A percentile compares a stretch with the other conserved stretches of the same genome.
Evolutionary conservation across 257 asterid species (phyloP).

Genomic region (Paraleonurus japonicus): DNA sequence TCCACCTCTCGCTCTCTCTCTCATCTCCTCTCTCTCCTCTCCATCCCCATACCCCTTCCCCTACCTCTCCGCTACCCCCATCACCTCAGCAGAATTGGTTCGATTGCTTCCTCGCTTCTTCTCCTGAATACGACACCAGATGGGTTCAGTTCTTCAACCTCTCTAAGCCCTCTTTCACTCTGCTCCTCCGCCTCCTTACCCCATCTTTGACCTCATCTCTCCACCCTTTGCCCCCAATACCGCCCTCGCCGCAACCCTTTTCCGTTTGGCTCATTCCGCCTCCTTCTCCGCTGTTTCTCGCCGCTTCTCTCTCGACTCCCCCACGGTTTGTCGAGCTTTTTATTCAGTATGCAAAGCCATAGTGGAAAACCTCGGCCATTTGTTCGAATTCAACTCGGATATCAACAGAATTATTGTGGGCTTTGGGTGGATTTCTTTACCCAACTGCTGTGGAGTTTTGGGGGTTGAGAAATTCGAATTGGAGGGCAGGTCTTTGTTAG

Average conservation of each 20-base stretch:
- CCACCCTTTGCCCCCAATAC: constrained; percentile 47
- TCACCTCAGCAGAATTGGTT: constrained; percentile 49
- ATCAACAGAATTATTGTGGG: constrained; percentile 70
- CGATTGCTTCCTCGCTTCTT: constrained; percentile 50
- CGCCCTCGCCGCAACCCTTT: constrained; percentile 75
- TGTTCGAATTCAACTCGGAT: constrained; percentile 78
- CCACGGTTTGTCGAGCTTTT: constrained; percentile 67
- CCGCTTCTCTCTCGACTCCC: constrained; percentile 58
- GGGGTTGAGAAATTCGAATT: constrained; percentile 70
- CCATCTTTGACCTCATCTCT: constrained; percentile 57
- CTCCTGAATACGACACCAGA: constrained; percentile 55
- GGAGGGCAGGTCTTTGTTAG: constrained; percentile 51
- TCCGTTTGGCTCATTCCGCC: constrained; percentile 65
- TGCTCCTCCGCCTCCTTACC: constrained; percentile 73
- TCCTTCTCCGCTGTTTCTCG: constrained; percentile 61
- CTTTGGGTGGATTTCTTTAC: constrained; percentile 86
- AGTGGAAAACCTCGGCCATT: constrained; percentile 68
- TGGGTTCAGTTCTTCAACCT: constrained; percentile 79
- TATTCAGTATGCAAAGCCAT: constrained; percentile 73
- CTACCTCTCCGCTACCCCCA: constrained; percentile 31
- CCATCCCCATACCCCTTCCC: constrained; percentile 38
- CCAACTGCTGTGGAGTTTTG: constrained; percentile 84
- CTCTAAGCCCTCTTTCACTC: constrained; percentile 69
- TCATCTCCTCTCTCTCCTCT: constrained; percentile 52
- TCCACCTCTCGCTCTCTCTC: constrained; percentile 62